Evolutionary conservation across 163 green algal species (phyloP).

Genomic region (Scenedesmus sp.): DNA sequence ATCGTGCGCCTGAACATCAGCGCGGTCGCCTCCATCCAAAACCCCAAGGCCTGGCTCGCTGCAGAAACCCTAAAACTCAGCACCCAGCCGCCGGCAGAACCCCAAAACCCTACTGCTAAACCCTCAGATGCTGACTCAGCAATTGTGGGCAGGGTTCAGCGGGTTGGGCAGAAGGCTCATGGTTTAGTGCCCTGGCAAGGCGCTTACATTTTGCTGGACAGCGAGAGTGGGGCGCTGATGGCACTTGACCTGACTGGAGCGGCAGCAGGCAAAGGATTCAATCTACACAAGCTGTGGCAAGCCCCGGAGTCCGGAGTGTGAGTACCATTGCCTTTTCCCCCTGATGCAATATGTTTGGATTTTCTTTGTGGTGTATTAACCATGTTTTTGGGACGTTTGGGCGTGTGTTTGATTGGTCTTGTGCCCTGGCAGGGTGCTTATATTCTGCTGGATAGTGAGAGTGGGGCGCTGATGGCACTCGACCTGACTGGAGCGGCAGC

Average conservation of each 20-base stretch:
- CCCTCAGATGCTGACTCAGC: background rate
- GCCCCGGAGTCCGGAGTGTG: slow-evolving; percentile 39
- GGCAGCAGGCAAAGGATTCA: background rate
- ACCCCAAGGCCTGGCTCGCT: slow-evolving; percentile 19
- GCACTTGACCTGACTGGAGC: slow-evolving; percentile 14
- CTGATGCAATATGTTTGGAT: background rate
- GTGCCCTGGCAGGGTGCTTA: slow-evolving; percentile 47
- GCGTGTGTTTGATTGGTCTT: background rate
- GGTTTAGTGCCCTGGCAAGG: slow-evolving; percentile 50
- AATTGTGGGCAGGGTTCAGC: slow-evolving; percentile 31
- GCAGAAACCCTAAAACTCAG: background rate
- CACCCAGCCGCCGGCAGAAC: background rate
- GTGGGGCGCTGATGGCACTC: slow-evolving; percentile 22
- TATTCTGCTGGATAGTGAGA: slow-evolving; percentile 46
- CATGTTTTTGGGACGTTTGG: background rate
- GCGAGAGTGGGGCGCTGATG: slow-evolving; percentile 33
- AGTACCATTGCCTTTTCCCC: background rate
- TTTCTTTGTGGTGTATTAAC: background rate
- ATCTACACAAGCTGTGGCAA: slow-evolving; percentile 29
- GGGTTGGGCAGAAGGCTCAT: slow-evolving; percentile 49
- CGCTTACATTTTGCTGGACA: slow-evolving; percentile 50
- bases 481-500: background rate
- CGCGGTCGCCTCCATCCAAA: background rate
- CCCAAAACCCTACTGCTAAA: too few species aligned
- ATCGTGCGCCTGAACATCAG: slow-evolving; percentile 45